Conservation (phyloP, 306 rosid genomes). For the Leucaena leucocephala region DNA sequence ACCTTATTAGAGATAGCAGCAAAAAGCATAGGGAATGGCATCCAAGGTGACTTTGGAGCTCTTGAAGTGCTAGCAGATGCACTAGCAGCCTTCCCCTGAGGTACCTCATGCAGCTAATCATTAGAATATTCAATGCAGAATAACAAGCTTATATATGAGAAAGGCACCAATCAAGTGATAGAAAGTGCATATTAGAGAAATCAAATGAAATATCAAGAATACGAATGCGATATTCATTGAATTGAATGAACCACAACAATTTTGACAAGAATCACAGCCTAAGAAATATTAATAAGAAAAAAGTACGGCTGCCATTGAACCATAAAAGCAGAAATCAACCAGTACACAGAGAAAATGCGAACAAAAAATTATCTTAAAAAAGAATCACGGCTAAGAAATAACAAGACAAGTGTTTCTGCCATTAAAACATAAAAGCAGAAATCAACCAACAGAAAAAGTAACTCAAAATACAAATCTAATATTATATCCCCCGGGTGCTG, state of each 20-base stretch:
- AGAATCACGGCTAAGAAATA: not conserved
- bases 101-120: conserved; percentile 30
- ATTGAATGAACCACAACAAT: not conserved
- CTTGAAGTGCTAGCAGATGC: conserved; percentile 46
- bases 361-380: not conserved
- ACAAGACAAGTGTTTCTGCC: no score
- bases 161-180: not conserved
- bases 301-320: not conserved
- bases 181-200: not conserved
- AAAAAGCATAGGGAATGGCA: conserved; percentile 86
- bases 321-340: not conserved
- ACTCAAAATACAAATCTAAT: not conserved
- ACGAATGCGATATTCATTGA: not conserved
- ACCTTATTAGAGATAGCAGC: conserved; percentile 62
- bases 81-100: conserved; percentile 47
- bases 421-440: not conserved
- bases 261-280: not conserved
- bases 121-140: conserved; percentile 19
- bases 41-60: conserved; percentile 82
- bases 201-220: not conserved
- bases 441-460: not conserved
- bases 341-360: not conserved
- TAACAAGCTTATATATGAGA: not conserved
- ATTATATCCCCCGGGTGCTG: not conserved
- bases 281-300: not conserved